Percentiles rank a stretch among this genome's conserved stretches.
Conservation (phyloP, 257 asterid species). For the Salvia rosmarinus region DNA sequence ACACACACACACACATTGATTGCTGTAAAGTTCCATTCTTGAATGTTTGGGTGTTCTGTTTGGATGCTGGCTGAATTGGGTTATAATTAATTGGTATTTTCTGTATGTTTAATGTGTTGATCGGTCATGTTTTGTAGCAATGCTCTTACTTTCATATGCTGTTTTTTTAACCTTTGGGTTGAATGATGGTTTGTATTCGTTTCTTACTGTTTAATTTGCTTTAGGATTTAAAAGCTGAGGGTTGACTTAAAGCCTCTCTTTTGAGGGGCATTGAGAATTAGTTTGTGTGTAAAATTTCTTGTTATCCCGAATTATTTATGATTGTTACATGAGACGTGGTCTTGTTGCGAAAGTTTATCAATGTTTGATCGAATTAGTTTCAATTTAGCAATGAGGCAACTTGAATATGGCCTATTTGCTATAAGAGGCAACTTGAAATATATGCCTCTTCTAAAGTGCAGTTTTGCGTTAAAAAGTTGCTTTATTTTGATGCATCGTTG, state of each 20-base stretch:
- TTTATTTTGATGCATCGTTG: background rate
- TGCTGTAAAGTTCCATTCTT: background rate
- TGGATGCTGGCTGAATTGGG: slow-evolving; percentile 2
- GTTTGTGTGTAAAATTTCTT: slow-evolving; percentile 20
- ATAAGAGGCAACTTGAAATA: no score
- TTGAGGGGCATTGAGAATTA: slow-evolving; percentile 8
- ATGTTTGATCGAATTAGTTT: background rate
- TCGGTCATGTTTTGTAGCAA: slow-evolving; percentile 1
- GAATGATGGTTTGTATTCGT: background rate
- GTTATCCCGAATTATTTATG: background rate
- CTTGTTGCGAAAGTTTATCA: background rate
- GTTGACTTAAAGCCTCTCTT: slow-evolving; percentile 29
- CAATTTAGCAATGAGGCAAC: no score
- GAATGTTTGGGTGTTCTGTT: background rate
- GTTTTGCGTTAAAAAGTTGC: background rate
- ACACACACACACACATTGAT: background rate
- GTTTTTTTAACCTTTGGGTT: background rate
- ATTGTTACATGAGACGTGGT: background rate
- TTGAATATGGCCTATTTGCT: no score
- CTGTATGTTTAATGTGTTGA: slow-evolving; percentile 10
- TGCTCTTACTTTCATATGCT: background rate
- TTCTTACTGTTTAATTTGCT: slow-evolving; percentile 11
- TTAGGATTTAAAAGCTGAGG: slow-evolving; percentile 3
- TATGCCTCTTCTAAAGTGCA: background rate
- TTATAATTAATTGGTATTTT: slow-evolving; percentile 26